Percentiles rank a stretch among this genome's conserved stretches.
Conservation (phyloP, 1,284 basidiomycete genomes). For the Marasmius fiardii region DNA sequence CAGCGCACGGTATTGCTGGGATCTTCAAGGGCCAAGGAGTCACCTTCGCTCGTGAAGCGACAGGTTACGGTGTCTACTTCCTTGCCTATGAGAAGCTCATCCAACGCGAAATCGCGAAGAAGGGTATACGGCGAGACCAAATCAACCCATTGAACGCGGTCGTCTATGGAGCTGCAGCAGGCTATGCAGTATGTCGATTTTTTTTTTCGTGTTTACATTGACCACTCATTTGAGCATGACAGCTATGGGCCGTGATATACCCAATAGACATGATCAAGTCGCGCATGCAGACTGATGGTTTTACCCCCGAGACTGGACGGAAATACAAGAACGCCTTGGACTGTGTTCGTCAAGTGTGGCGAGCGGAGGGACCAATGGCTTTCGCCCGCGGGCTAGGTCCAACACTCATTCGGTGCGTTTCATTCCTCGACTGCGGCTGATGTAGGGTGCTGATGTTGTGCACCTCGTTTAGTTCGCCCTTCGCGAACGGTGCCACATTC, state of each 20-base stretch:
- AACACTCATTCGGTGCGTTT: slow-evolving; percentile 79
- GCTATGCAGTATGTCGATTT: slow-evolving; percentile 64
- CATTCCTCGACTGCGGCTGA: not conserved
- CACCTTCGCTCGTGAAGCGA: slow-evolving; percentile 84
- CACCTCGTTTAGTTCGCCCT: slow-evolving; percentile 60
- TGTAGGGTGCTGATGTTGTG: slow-evolving; percentile 3
- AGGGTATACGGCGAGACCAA: slow-evolving; percentile 70
- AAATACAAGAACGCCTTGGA: slow-evolving; percentile 83
- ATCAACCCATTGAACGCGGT: slow-evolving; percentile 77
- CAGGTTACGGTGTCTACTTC: slow-evolving; percentile 90
- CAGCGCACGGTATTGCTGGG: slow-evolving; percentile 73
- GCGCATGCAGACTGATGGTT: slow-evolving; percentile 92
- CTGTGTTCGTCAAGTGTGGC: slow-evolving; percentile 81
- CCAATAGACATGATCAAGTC: slow-evolving; percentile 95
- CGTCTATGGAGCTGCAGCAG: slow-evolving; percentile 83
- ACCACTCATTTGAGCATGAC: slow-evolving; percentile 9
- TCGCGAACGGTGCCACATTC: slow-evolving; percentile 93
- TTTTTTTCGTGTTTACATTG: slow-evolving; percentile 1
- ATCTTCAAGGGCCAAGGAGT: slow-evolving; percentile 93
- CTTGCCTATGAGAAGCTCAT: slow-evolving; percentile 91
- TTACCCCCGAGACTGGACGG: slow-evolving; percentile 67
- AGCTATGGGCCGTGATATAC: slow-evolving; percentile 87
- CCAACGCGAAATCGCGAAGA: slow-evolving; percentile 74
- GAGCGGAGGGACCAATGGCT: slow-evolving; percentile 77
- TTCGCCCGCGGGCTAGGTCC: slow-evolving; percentile 90